Evolutionary conservation across 306 rosid genomes (phyloP).

Genomic region (Quercus bicolor): DNA sequence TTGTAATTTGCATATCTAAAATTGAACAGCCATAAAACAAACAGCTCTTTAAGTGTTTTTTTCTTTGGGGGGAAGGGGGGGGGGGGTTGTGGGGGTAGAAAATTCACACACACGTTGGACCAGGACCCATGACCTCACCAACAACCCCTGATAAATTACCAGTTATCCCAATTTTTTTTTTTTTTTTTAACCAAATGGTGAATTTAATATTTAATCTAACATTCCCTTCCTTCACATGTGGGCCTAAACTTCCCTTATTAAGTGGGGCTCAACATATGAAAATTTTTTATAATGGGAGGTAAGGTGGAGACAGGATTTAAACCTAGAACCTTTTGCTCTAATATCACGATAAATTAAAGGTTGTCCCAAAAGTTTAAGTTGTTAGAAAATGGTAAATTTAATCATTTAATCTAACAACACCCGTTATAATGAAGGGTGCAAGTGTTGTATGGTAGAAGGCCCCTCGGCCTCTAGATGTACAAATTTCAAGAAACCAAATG

Average conservation of each 20-base stretch:
- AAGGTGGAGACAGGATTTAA: no score
- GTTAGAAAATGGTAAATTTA: no score
- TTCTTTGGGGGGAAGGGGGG: background rate
- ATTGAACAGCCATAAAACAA: slow-evolving; percentile 3
- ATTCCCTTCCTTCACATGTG: no score
- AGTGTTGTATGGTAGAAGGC: background rate
- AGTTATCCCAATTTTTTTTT: no score
- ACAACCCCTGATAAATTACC: background rate
- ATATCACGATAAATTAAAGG: no score
- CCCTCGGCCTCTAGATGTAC: background rate
- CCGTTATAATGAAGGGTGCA: no score
- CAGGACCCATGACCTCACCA: background rate
- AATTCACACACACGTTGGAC: background rate
- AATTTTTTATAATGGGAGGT: no score
- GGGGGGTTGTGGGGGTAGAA: background rate
- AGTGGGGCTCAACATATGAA: background rate
- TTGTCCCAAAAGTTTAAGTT: no score
- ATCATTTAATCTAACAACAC: no score
- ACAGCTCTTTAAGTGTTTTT: background rate
- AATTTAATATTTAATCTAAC: no score
- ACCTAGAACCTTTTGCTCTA: no score
- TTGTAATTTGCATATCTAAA: slow-evolving; percentile 7
- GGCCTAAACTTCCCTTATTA: no score
- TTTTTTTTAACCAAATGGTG: background rate
- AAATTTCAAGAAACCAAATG: background rate